These are phyloP conservation scores for Lactuca saligna DNA, from an alignment of 129 eudicot genomes.

Conservation along the genomic window DNA sequence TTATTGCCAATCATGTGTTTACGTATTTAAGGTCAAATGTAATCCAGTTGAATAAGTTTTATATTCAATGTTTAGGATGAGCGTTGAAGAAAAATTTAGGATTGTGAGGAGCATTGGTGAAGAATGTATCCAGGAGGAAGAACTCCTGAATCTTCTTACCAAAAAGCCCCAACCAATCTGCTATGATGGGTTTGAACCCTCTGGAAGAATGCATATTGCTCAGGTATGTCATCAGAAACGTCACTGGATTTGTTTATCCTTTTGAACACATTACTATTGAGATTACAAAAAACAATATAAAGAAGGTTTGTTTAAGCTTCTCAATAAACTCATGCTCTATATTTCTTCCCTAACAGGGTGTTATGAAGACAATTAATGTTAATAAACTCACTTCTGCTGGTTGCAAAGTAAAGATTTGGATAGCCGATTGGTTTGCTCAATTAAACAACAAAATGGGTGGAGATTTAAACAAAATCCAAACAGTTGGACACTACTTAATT, in stretches of 20 bases:
- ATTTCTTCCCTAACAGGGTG: constrained; percentile 56
- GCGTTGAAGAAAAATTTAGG: constrained; percentile 53
- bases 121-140: constrained; percentile 88
- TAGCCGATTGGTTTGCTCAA: constrained; percentile 95
- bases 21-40: neutral
- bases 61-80: constrained; percentile 42
- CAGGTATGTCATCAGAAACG: constrained; percentile 45
- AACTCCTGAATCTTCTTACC: constrained; percentile 56
- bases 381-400: constrained; percentile 88
- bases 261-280: no score
- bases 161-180: constrained; percentile 77
- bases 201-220: constrained; percentile 92
- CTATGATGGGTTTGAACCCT: constrained; percentile 92
- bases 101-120: constrained; percentile 84
- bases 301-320: no score
- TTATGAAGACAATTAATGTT: constrained; percentile 84
- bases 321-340: neutral
- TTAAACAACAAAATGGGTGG: constrained; percentile 90
- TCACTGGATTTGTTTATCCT: neutral
- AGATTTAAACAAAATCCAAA: constrained; percentile 67
- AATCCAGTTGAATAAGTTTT: neutral
- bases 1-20: neutral
- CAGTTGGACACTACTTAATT: constrained; percentile 70
- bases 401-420: constrained; percentile 92
- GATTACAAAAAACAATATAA: no score